Base-by-base conservation (phyloP, 805 yeast species). In the Myxozyma melibiosi region DNA sequence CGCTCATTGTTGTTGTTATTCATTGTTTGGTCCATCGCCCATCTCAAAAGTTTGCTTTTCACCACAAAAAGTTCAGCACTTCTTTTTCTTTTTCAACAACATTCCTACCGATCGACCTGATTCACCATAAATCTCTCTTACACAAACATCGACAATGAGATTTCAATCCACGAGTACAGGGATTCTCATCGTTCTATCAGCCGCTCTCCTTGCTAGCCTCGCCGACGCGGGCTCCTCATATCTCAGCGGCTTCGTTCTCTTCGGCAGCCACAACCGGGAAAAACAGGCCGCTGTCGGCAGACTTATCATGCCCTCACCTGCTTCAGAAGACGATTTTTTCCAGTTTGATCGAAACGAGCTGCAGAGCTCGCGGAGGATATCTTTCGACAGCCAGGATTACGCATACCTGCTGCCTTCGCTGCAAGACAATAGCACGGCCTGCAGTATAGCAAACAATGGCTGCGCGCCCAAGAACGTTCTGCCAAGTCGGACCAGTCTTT, bases 401-500 rank as follows among this genome's bases (percentile, higher is more conserved):
- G 45, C 33, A 11, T 24, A 24, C 40, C 24, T 34, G 9, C n/a
- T 41, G 33, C 31, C 35, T 7, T 24, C 24, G 27, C 6, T 28
- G 9, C 25, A 22, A 6, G 35, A 22, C 9, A 34, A 43, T 25
- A 8, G n/a, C 24, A n/a, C 50, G 7, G n/a, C 39, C 5, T 24
- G 18, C 33, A 22, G 6, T 18, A 13, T 16, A 13, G 43, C n/a
- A n/a, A 9, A 24, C 28, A 39, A 44, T 22, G 11, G 28, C 27
- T 37, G 28, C 20, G 38, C 18, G 18, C 16, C 16, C 2, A 27
- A 27, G 35, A 22, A 25, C 9, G 40, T 41, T 11, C 46, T 39
- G 18, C 56, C 56, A 6, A 52, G 37, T n/a, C 42, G 56, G 51
- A 52, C 56, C 2, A 39, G 55, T 22, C n/a, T 41, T n/a, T 33